Base-by-base conservation (phyloP, 192 early-diverging fungal species). In the Oehlia diaphana region DNA sequence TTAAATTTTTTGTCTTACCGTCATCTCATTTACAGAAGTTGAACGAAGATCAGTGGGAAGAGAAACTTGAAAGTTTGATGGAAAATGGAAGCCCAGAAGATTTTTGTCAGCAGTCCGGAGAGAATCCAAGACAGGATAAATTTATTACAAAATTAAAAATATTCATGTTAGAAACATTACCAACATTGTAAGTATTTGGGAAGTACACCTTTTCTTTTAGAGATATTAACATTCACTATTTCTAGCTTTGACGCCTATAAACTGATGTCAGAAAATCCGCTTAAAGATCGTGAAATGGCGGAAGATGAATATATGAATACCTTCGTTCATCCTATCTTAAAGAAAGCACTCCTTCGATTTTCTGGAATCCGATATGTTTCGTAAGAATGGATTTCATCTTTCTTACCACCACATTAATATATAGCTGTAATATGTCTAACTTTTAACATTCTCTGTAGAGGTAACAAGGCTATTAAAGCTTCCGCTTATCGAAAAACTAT, bases 271-370 rank as follows among this genome's bases (percentile, higher is more conserved):
- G 73, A 78, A 0, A 78, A 78, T 53, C 77, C 77, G 33, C 28
- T 78, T 23, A 78, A 78, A n/a, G 9, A 78, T 68, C 2, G 39
- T 19, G n/a, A 78, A 39, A 66, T 78, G 66, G 21, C 12, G 12
- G 66, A 78, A 78, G 77, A 78, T 6, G 66, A 78, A 39, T 78
- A 78, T 42, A 78, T 78, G 77, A 69, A 42, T 33, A 69, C 44
- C 28, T 78, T 50, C 49, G 37, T 78, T 42, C 77, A 78, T 78
- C 66, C 49, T 1, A 70, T 78, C 5, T 42, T 78, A 69, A 78
- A 78, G 35, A 78, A 78, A 42, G 66, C 77, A 12, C 31, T 78
- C 9, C n/a, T n/a, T 12, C 23, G 77, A 39, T 78, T 78, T 69
- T n/a, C n/a, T n/a, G n/a, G n/a, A n/a, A n/a, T n/a, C n/a, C n/a